These are phyloP conservation scores for Neurospora pannonica DNA, from an alignment of 495 filamentous ascomycete genomes.

Conservation along the genomic window DNA sequence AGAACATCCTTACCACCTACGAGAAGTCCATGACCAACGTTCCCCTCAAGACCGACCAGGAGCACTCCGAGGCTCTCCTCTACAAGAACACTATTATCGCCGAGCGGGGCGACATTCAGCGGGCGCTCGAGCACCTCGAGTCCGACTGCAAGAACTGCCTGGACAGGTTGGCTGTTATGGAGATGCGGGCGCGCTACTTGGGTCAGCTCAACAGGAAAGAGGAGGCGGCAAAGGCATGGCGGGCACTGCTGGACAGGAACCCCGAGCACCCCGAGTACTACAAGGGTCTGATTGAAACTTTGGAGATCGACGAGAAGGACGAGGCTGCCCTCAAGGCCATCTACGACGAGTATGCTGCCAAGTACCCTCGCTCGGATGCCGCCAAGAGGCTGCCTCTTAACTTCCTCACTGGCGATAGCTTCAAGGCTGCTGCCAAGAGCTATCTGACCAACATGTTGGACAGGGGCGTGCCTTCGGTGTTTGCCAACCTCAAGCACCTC, in stretches of 20 bases:
- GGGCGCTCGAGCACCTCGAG: conserved; percentile 82
- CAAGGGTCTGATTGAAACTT: conserved; percentile 56
- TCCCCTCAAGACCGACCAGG: conserved; percentile 65
- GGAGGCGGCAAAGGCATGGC: conserved; percentile 76
- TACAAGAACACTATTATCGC: conserved; percentile 96
- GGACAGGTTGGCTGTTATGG: conserved; percentile 83
- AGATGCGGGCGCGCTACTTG: conserved; percentile 78
- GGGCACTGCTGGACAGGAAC: conserved; percentile 73
- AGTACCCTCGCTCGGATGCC: conserved; percentile 75
- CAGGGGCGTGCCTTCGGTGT: conserved; percentile 93
- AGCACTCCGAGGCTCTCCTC: conserved; percentile 90
- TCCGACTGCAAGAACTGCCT: conserved; percentile 63
- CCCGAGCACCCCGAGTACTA: conserved; percentile 83
- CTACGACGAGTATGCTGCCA: conserved; percentile 73
- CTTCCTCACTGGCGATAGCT: conserved; percentile 78
- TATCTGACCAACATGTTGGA: conserved; percentile 83
- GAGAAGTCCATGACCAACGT: conserved; percentile 80
- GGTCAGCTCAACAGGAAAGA: conserved; percentile 65
- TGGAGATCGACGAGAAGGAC: conserved; percentile 55
- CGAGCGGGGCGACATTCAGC: conserved; percentile 66
- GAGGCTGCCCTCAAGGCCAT: conserved; percentile 53
- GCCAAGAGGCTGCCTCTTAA: conserved; percentile 79
- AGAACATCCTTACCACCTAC: conserved; percentile 82
- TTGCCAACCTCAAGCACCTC: conserved; percentile 89
- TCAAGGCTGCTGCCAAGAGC: conserved; percentile 63